A percentile compares a stretch with the other conserved stretches of the same genome.
Evolutionary conservation across 2,329 filamentous ascomycete species (phyloP).

Genomic region (Pseudopyrenochaeta lycopersici): DNA sequence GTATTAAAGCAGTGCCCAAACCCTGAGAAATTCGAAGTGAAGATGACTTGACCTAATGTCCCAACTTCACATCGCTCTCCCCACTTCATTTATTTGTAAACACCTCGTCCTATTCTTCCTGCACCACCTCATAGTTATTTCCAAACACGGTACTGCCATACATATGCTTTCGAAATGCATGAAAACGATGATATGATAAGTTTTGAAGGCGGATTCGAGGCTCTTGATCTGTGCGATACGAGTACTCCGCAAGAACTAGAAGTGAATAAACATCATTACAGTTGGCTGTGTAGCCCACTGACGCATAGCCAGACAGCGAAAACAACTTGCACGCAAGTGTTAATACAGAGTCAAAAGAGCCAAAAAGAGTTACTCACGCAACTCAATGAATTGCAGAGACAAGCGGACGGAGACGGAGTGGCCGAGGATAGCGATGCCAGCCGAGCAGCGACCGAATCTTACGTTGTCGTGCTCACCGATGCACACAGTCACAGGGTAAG

Average conservation of each 20-base stretch:
- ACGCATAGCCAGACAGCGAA: background rate
- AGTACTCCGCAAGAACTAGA: background rate
- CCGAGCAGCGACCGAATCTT: background rate
- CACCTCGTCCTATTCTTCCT: background rate
- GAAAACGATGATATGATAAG: background rate
- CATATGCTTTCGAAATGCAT: background rate
- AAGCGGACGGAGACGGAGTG: background rate
- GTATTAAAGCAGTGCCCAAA: no score
- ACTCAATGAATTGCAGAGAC: background rate
- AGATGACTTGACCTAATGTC: background rate
- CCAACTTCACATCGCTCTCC: background rate
- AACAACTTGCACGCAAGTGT: background rate
- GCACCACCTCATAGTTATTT: background rate
- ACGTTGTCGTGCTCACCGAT: background rate
- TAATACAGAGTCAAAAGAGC: background rate
- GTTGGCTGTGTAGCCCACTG: background rate
- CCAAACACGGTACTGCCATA: background rate
- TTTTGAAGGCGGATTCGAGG: background rate
- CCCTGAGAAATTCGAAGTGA: background rate
- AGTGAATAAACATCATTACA: background rate
- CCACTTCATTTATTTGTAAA: background rate
- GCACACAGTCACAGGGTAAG: slow-evolving; percentile 1
- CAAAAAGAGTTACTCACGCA: background rate
- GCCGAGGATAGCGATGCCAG: background rate
- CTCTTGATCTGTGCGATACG: background rate